Percentiles rank a stretch among this genome's conserved stretches.
phyloP scores from a whole-genome alignment of 1,139 yeast genomes.

The Nadsonia commutata region DNA sequence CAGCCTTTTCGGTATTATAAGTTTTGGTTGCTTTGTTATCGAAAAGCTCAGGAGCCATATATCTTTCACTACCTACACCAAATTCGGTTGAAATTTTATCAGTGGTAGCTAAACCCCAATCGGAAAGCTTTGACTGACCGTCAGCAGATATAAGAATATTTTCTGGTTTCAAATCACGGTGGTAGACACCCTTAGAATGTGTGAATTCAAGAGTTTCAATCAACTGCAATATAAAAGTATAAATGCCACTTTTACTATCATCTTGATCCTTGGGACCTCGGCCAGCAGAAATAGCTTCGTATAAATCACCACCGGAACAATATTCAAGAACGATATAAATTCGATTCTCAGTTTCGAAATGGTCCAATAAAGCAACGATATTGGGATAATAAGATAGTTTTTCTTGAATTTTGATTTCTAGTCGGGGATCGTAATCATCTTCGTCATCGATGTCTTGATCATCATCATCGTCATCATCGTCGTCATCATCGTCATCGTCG shows the following conservation, averaged over 20 bases:
- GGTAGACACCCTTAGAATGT: conserved; percentile 60
- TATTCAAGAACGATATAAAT: conserved; percentile 66
- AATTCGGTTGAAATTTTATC: conserved; percentile 52
- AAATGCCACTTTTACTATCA: conserved; percentile 48
- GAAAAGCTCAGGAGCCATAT: conserved; percentile 91
- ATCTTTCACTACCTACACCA: conserved; percentile 87
- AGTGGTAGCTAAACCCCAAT: conserved; percentile 85
- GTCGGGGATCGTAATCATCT: conserved; percentile 63
- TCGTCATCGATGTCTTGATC: conserved; percentile 32
- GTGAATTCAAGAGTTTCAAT: conserved; percentile 67
- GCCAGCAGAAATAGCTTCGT: conserved; percentile 78
- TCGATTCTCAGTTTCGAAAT: conserved; percentile 43
- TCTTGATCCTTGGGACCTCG: conserved; percentile 45
- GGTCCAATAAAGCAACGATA: conserved; percentile 56
- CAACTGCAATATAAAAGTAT: conserved; percentile 63
- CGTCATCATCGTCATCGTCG: conserved; percentile 10
- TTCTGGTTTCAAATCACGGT: conserved; percentile 84
- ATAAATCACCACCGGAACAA: conserved; percentile 82
- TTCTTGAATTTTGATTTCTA: conserved; percentile 42
- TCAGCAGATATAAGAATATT: conserved; percentile 57
- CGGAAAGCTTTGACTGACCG: conserved; percentile 69
- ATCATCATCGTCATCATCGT: conserved; percentile 28
- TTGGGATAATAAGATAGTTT: conserved; percentile 29
- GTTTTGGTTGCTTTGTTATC: conserved; percentile 35
- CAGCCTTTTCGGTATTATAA: conserved; percentile 79